A percentile compares a stretch with the other conserved stretches of the same genome.
Evolutionary conservation across 208 protist genomes (phyloP).

Genomic region (Crithidia mellificae): DNA sequence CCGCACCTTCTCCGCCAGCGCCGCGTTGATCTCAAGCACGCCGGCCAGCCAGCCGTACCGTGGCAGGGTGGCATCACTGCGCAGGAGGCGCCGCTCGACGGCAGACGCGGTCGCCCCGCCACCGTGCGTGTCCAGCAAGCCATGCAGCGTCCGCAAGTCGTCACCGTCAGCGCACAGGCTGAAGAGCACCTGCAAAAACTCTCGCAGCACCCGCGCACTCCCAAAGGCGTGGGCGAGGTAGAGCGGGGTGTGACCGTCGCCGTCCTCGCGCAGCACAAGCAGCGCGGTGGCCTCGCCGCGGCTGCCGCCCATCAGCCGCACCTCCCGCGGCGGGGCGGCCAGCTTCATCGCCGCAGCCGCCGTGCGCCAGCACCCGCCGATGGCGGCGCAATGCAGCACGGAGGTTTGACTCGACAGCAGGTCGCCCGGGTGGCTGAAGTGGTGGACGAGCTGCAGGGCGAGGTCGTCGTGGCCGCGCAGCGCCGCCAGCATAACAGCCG

Average conservation of each 20-base stretch:
- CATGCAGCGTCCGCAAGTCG: constrained; percentile 16
- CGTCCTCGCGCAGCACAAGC: constrained; percentile 48
- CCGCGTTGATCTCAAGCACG: constrained; percentile 54
- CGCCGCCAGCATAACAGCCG: constrained; percentile 73
- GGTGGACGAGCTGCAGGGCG: constrained; percentile 54
- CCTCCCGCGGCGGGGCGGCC: constrained; percentile 17
- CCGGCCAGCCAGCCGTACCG: constrained; percentile 69
- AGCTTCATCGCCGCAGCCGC: constrained; percentile 40
- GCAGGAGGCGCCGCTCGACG: constrained; percentile 39
- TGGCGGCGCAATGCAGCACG: constrained; percentile 73
- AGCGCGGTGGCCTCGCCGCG: constrained; percentile 16
- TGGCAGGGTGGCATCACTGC: constrained; percentile 48
- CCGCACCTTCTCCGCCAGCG: constrained; percentile 38
- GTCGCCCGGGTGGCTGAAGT: constrained; percentile 51
- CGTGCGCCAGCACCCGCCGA: constrained; percentile 56
- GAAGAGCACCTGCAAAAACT: constrained; percentile 45
- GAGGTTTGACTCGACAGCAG: constrained; percentile 56
- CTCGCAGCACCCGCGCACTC: constrained; percentile 47
- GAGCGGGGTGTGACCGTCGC: constrained; percentile 64
- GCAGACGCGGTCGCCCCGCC: background rate
- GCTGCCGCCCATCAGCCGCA: constrained; percentile 25
- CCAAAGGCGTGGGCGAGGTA: constrained; percentile 74
- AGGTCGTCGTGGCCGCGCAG: constrained; percentile 64
- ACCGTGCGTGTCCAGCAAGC: constrained; percentile 14
- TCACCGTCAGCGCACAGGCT: constrained; percentile 10